Base-by-base conservation (phyloP, 1,284 basidiomycete species). In the Apiotrichum laibachii region DNA sequence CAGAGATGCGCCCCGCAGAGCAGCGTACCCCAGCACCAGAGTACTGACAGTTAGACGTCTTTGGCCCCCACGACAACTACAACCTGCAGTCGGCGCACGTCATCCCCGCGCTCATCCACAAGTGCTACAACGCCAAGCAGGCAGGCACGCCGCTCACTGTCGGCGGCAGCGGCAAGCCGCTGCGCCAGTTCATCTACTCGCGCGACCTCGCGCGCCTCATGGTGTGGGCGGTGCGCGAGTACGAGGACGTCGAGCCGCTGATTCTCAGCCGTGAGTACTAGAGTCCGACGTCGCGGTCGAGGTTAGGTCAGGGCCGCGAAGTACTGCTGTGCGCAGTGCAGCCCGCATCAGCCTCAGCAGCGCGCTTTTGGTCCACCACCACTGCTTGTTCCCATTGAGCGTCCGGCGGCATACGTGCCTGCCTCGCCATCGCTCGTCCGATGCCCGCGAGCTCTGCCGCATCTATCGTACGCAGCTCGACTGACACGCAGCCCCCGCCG, bases 141-240 rank as follows among this genome's bases (percentile, higher is more conserved):
- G 90, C 90, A 71, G 82, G 82, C 56, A 89, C 87, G 1, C 86
- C 88, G 1, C 92, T 94, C 77, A 80, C 86, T 53, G 88, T 93
- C n/a, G 80, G 85, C 55, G 92, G 91, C 8, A 87, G 88, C 0
- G 91, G 92, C 42, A 90, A 88, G 67, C 92, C 92, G 7, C 82
- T 94, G 39, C 85, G 92, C 35, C 92, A 95, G 76, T 95, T 95
- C 77, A 92, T 94, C 76, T 94, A 90, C 80, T 93, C 92, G n/a
- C 82, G 85, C 54, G 92, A 94, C 77, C 85, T 95, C 53, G 92
- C 91, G 53, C 93, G 90, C 77, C 81, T 93, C 54, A 92, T 94
- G 81, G 88, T 95, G 68, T 95, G 92, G 92, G 86, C 87, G 81
- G 80, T 94, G 62, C 82, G 88, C 54, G 88, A 92, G 72, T 94